These are phyloP conservation scores for Penicillium coffeae DNA, from an alignment of 495 filamentous ascomycete species.

Conservation along the genomic window DNA sequence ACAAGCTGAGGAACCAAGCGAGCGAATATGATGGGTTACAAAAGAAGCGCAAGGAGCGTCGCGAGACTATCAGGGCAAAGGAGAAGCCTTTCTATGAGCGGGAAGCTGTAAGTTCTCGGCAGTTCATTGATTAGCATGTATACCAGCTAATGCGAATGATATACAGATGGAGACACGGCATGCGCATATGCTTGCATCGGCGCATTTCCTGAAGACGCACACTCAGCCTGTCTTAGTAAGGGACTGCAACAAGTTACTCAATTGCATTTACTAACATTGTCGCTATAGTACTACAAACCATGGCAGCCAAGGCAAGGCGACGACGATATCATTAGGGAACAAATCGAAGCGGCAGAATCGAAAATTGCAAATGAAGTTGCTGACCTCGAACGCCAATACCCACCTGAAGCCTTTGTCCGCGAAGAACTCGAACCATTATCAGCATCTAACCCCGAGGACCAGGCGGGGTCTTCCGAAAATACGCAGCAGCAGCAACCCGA, in stretches of 20 bases:
- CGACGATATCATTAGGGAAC: constrained; percentile 56
- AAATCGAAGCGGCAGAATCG: constrained; percentile 54
- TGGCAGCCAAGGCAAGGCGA: constrained; percentile 68
- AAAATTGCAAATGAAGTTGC: constrained; percentile 48
- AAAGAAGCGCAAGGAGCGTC: constrained; percentile 58
- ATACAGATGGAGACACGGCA: constrained; percentile 77
- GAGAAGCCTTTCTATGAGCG: constrained; percentile 78
- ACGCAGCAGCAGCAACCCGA: neutral
- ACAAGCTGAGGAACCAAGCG: constrained; percentile 71
- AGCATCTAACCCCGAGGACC: constrained; percentile 5
- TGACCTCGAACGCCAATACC: constrained; percentile 44
- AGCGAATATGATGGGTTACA: constrained; percentile 67
- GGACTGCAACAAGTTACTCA: neutral
- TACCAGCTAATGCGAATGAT: neutral
- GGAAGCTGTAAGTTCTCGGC: constrained; percentile 59
- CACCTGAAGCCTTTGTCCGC: constrained; percentile 16
- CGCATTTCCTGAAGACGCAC: constrained; percentile 71
- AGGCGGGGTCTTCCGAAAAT: constrained; percentile 1
- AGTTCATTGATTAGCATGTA: neutral
- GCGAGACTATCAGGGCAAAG: constrained; percentile 54
- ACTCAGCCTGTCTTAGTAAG: constrained; percentile 75
- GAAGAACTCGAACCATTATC: constrained; percentile 8
- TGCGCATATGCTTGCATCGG: constrained; percentile 63
- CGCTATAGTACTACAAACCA: constrained; percentile 78
- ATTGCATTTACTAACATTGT: constrained; percentile 4